Evolutionary conservation across 371 early-diverging fungal genomes (phyloP).

Genomic region (Mortierella sp.): DNA sequence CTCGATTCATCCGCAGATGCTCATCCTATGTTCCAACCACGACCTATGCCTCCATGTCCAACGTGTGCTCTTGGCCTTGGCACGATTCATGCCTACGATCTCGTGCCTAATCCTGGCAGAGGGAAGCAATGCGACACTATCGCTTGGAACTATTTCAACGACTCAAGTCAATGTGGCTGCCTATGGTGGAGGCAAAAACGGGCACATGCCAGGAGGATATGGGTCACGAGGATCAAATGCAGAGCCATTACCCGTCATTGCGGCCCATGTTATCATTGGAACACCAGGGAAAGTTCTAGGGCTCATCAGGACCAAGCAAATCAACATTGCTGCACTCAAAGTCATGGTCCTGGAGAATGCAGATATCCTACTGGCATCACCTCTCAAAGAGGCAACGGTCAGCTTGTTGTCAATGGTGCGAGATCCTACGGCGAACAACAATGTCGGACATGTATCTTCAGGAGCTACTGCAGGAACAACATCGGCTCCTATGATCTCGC

Average conservation of each 20-base stretch:
- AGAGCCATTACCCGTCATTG: conserved; percentile 34
- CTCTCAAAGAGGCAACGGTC: conserved; percentile 51
- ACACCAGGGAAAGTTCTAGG: conserved; percentile 49
- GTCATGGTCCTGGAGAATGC: conserved; percentile 54
- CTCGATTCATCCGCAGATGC: conserved; percentile 51
- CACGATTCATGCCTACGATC: conserved; percentile 57
- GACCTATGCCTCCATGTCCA: conserved; percentile 55
- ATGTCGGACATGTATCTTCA: not conserved
- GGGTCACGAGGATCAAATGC: not conserved
- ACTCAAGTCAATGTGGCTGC: conserved; percentile 45
- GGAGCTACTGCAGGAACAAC: not conserved
- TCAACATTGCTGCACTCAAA: conserved; percentile 42
- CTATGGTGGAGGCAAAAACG: conserved; percentile 10
- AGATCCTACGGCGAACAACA: conserved; percentile 15
- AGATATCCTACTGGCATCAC: conserved; percentile 46
- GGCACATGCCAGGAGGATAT: conserved; percentile 9
- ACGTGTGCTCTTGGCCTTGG: conserved; percentile 48
- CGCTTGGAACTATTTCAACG: conserved; percentile 48
- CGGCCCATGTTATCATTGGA: conserved; percentile 55
- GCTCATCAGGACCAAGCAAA: conserved; percentile 43
- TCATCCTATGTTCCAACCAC: conserved; percentile 56
- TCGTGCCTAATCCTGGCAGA: conserved; percentile 55
- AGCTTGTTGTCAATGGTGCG: conserved; percentile 52
- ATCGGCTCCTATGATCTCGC: conserved; percentile 26
- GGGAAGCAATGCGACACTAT: conserved; percentile 49